These are phyloP conservation scores for Vitis rotundifolia DNA, from an alignment of 164 flowering plant genomes.

Conservation along the genomic window DNA sequence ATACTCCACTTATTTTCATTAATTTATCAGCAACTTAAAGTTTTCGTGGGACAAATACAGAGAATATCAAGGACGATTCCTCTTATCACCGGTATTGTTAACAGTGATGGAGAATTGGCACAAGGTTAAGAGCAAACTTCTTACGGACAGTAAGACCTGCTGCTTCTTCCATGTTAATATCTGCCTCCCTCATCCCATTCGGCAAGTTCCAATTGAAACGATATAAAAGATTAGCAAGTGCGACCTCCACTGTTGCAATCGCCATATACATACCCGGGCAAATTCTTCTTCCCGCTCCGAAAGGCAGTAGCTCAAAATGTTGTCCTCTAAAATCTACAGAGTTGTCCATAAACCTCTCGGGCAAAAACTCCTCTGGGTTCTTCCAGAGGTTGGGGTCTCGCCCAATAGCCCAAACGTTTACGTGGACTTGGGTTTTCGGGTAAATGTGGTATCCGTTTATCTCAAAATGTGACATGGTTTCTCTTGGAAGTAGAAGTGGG, in stretches of 20 bases:
- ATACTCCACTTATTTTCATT: too few species aligned
- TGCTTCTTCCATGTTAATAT: background rate
- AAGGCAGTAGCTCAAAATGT: constrained; percentile 37
- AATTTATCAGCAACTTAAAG: too few species aligned
- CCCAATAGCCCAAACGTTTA: constrained; percentile 44
- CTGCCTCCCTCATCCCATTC: background rate
- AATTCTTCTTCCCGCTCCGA: constrained; percentile 29
- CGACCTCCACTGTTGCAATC: background rate
- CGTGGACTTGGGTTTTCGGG: constrained; percentile 26
- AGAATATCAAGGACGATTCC: too few species aligned
- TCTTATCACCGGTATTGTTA: too few species aligned
- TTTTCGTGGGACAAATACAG: too few species aligned
- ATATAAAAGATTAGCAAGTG: background rate
- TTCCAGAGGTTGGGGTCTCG: constrained; percentile 37
- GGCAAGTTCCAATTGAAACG: background rate
- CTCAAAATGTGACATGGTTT: constrained; percentile 20
- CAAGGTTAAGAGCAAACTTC: too few species aligned
- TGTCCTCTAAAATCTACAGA: constrained; percentile 34
- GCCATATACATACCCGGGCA: background rate
- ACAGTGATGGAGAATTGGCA: too few species aligned
- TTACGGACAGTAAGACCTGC: background rate
- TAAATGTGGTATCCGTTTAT: constrained; percentile 23
- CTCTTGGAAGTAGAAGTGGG: constrained; percentile 40
- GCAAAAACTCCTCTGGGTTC: constrained; percentile 36
- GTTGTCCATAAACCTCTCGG: constrained; percentile 36